Evolutionary conservation across 345 rosid species (phyloP).

Genomic region (Eutrema yunnanense): DNA sequence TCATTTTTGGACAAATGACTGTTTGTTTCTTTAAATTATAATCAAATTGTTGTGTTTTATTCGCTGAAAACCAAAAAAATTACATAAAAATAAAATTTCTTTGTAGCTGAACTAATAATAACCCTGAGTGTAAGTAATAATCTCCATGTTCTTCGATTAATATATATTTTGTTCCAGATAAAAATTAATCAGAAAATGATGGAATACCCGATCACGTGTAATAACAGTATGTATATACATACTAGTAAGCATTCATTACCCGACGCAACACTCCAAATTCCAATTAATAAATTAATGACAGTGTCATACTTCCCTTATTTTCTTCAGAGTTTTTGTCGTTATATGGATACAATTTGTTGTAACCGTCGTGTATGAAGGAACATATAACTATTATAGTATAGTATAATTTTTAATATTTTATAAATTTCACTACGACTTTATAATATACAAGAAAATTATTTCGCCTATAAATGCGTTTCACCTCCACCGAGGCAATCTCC

Average conservation of each 20-base stretch:
- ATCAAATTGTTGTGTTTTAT: too few species aligned
- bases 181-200: not conserved
- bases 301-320: not conserved
- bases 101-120: not conserved
- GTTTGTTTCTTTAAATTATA: too few species aligned
- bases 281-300: not conserved
- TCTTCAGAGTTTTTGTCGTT: not conserved
- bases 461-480: constrained; percentile 18
- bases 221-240: not conserved
- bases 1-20: too few species aligned
- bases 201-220: not conserved
- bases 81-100: too few species aligned
- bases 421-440: not conserved
- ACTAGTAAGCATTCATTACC: not conserved
- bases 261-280: constrained; percentile 6
- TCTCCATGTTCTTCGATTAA: not conserved
- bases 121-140: not conserved
- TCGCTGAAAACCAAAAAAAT: too few species aligned
- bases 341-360: not conserved
- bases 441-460: not conserved
- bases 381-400: not conserved
- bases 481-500: not conserved
- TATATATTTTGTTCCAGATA: not conserved
- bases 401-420: not conserved
- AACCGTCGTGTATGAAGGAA: constrained; percentile 17